Base-by-base conservation (phyloP, 805 yeast species). In the Candida stauntonica region DNA sequence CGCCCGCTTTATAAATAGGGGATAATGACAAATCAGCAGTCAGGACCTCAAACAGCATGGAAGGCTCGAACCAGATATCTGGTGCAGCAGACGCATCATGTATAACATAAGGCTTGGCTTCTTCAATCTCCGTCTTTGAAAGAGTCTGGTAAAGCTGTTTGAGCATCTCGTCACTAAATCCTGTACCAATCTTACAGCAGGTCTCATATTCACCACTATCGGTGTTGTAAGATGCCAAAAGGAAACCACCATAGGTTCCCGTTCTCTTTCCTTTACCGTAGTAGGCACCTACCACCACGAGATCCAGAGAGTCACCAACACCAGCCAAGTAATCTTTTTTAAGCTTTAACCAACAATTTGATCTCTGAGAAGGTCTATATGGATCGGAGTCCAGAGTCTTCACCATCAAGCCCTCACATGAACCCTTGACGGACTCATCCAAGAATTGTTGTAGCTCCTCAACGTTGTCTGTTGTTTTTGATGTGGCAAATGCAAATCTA, bases 351-450 rank as follows among this genome's bases (percentile, higher is more conserved):
- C 99, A 93, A 61, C 93, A 89, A 41, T 96, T 70, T 2, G 96
- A 86, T 57, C 99, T 73, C 60, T 91, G 91, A 17, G 95, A 85
- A 16, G 99, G 99, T 63, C 93, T 96, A 58, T 93, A 93, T 34
- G 88, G 96, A 11, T 60, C 60, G 1, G 95, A 95, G 40, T 84
- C 81, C 26, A 91, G 64, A 62, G 86, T 78, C 58, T 93, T 93
- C 30, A 93, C 89, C 99, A 93, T 93, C 36, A 93, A 70, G 0
- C 99, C 99, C 61, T 93, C 99, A 59, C 99, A 93, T 13, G 87
- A 68, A 52, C 85, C 93, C 51, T 82, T 80, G 17, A 93, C 86
- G 3, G 96, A 82, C 56, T 86, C 86, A 58, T 93, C 98, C 44
- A 93, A 68, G 54, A 89, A 93, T 11, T 61, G 60, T 59, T 91